Evolutionary conservation across 192 early-diverging fungal species (phyloP).

Genomic region (Backusella morwellensis): DNA sequence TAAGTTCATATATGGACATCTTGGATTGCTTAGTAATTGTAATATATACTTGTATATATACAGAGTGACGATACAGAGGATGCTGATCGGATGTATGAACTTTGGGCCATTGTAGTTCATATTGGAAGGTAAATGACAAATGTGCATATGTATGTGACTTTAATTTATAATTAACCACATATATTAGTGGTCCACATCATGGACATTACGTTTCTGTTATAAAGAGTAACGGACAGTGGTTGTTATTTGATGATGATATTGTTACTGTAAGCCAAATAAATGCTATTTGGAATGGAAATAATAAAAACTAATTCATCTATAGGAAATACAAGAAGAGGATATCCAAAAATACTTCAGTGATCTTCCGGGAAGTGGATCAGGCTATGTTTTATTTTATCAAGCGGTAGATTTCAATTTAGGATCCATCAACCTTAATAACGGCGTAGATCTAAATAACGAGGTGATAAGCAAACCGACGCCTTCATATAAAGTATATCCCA

Average conservation of each 20-base stretch:
- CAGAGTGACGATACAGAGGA: constrained; percentile 80
- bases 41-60: neutral
- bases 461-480: neutral
- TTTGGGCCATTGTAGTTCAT: constrained; percentile 92
- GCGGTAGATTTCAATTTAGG: constrained; percentile 36
- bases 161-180: neutral
- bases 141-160: neutral
- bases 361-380: constrained; percentile 66
- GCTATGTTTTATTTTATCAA: constrained; percentile 84
- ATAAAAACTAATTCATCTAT: neutral
- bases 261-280: constrained; percentile 60
- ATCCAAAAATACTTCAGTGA: constrained; percentile 82
- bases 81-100: constrained; percentile 79
- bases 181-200: constrained; percentile 79
- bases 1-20: constrained; percentile 23
- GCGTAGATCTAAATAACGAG: neutral
- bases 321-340: constrained; percentile 68
- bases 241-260: constrained; percentile 94
- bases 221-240: constrained; percentile 82
- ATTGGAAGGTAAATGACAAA: constrained; percentile 68
- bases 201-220: constrained; percentile 96
- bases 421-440: constrained; percentile 11
- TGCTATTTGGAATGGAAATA: neutral
- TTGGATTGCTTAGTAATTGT: neutral
- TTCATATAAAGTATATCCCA: neutral